A percentile compares a stretch with the other conserved stretches of the same genome.
Conservation (phyloP, 2,329 filamentous ascomycete genomes). For the Aureobasidium pullulans region DNA sequence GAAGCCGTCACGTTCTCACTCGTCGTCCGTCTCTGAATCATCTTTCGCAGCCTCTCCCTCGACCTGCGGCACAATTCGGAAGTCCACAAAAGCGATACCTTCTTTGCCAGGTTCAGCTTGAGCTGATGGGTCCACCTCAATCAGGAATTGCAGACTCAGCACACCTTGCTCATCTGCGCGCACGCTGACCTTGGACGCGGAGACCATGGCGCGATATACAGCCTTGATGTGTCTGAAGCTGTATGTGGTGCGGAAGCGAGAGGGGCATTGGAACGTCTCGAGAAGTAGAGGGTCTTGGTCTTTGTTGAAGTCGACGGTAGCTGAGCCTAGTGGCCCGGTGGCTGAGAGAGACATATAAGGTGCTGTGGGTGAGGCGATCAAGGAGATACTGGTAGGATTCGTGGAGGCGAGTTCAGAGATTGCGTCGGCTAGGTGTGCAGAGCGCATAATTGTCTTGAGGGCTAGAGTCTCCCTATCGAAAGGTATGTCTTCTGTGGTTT, state of each 20-base stretch:
- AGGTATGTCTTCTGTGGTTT: conserved; percentile 65
- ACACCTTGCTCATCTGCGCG: conserved; percentile 84
- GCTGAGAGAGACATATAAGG: conserved; percentile 71
- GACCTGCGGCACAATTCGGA: conserved; percentile 69
- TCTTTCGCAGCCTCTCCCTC: conserved; percentile 43
- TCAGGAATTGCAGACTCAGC: conserved; percentile 90
- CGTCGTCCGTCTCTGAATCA: conserved; percentile 2
- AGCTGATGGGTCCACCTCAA: conserved; percentile 59
- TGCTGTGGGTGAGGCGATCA: conserved; percentile 36
- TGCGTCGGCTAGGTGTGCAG: conserved; percentile 63
- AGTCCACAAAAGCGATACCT: conserved; percentile 67
- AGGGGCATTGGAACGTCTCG: conserved; percentile 62
- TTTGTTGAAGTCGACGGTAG: conserved; percentile 51
- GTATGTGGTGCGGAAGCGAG: conserved; percentile 61
- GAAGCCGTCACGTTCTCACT: neutral
- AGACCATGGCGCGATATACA: conserved; percentile 84
- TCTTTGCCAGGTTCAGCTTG: conserved; percentile 18
- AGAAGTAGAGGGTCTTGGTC: conserved; percentile 41
- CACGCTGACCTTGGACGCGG: conserved; percentile 86
- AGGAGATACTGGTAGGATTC: conserved; percentile 49
- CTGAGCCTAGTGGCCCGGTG: conserved; percentile 52
- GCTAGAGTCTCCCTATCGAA: conserved; percentile 72
- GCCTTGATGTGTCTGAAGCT: conserved; percentile 81
- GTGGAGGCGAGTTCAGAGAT: conserved; percentile 61
- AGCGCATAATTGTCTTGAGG: conserved; percentile 93